These are phyloP conservation scores for Xylariaceae sp. DNA, from an alignment of 2,329 filamentous ascomycete species.

Conservation along the genomic window DNA sequence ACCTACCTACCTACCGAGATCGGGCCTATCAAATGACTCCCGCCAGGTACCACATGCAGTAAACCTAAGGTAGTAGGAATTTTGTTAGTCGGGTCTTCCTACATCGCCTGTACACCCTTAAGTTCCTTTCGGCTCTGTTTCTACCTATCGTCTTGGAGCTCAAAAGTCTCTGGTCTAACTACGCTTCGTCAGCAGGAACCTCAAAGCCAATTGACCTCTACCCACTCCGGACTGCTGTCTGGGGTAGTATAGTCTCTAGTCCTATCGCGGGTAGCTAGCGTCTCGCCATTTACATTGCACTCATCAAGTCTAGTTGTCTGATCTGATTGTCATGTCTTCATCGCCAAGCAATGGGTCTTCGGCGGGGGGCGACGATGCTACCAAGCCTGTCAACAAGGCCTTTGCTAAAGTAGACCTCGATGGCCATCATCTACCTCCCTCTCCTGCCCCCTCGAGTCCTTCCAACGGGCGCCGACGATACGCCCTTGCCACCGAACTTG, in stretches of 20 bases:
- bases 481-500: constrained; percentile 92
- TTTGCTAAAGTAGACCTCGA: constrained; percentile 74
- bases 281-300: neutral
- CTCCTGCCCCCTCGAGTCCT: constrained; percentile 90
- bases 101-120: too few relatives aligned
- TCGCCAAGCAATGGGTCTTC: constrained; percentile 38
- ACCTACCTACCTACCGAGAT: neutral
- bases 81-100: too few relatives aligned
- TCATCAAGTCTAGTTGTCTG: neutral
- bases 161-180: neutral
- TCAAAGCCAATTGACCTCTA: neutral
- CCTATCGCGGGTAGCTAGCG: neutral
- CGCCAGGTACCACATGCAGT: too few relatives aligned
- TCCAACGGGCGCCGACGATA: constrained; percentile 82
- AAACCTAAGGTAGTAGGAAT: too few relatives aligned
- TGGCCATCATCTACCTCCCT: constrained; percentile 85
- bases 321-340: constrained; percentile 29
- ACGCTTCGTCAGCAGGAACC: neutral
- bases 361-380: constrained; percentile 41
- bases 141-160: too few relatives aligned
- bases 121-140: too few relatives aligned
- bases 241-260: too few relatives aligned
- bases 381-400: constrained; percentile 56
- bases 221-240: too few relatives aligned
- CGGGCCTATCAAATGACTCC: neutral